Evolutionary conservation across 768 basidiomycete species (phyloP).

Genomic region (Aureoboletus auriporus): DNA sequence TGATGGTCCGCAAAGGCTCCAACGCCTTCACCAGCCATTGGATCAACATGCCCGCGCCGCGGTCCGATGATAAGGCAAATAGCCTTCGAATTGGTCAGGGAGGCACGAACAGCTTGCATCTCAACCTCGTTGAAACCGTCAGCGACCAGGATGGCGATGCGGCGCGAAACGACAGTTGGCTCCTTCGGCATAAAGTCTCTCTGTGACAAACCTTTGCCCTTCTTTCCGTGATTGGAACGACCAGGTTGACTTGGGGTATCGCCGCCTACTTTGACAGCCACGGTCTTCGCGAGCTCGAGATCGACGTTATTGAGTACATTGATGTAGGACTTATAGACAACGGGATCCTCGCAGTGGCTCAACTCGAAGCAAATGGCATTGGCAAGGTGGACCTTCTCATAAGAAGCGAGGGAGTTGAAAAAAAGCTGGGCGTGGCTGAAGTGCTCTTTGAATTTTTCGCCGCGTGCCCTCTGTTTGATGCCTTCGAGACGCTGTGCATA

Average conservation of each 20-base stretch:
- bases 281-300: conserved; percentile 62
- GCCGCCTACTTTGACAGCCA: conserved; percentile 65
- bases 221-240: conserved; percentile 55
- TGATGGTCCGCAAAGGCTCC: conserved; percentile 60
- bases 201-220: conserved; percentile 56
- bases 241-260: conserved; percentile 49
- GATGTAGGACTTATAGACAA: conserved; percentile 66
- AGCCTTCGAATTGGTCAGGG: conserved; percentile 49
- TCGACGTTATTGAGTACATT: conserved; percentile 70
- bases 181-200: conserved; percentile 47
- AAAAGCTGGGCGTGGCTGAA: conserved; percentile 73
- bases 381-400: conserved; percentile 72
- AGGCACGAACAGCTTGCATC: conserved; percentile 54
- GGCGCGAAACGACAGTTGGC: conserved; percentile 59
- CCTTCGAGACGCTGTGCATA: conserved; percentile 47
- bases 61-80: conserved; percentile 65
- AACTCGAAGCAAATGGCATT: conserved; percentile 78
- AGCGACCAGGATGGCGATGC: conserved; percentile 71
- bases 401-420: conserved; percentile 68
- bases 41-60: conserved; percentile 48
- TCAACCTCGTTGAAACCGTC: conserved; percentile 69
- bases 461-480: conserved; percentile 58
- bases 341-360: conserved; percentile 73
- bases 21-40: conserved; percentile 28
- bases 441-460: conserved; percentile 76